These are phyloP conservation scores for Cinchona pubescens DNA, from an alignment of 257 asterid genomes.

Conservation along the genomic window DNA sequence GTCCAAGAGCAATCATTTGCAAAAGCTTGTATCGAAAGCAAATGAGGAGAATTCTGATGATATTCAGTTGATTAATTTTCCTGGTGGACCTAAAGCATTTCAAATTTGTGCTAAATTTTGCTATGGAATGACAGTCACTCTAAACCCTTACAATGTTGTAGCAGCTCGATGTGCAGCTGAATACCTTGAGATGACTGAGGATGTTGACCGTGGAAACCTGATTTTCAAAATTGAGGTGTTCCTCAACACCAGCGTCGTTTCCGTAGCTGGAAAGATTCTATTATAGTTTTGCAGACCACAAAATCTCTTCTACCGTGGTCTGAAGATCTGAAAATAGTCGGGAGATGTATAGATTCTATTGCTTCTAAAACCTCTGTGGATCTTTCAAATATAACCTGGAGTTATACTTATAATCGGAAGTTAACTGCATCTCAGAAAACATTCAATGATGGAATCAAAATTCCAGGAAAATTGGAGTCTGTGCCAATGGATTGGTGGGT, in stretches of 20 bases:
- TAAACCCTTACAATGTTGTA: conserved; percentile 78
- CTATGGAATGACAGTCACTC: conserved; percentile 80
- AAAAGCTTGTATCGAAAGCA: conserved; percentile 48
- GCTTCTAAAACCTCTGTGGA: conserved; percentile 87
- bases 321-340: conserved; percentile 65
- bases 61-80: conserved; percentile 60
- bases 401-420: conserved; percentile 71
- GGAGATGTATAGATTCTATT: conserved; percentile 75
- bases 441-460: conserved; percentile 37
- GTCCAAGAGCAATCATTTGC: conserved; percentile 76
- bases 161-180: conserved; percentile 89
- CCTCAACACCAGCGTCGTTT: conserved; percentile 74
- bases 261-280: conserved; percentile 90
- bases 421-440: conserved; percentile 43
- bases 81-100: conserved; percentile 89
- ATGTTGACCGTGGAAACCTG: conserved; percentile 75
- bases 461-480: conserved; percentile 38
- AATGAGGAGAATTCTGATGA: conserved; percentile 48
- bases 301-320: conserved; percentile 79
- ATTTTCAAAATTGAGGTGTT: conserved; percentile 74
- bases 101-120: conserved; percentile 93
- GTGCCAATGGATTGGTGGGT: conserved; percentile 94
- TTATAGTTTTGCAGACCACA: conserved; percentile 74
- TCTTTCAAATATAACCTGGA: conserved; percentile 76
- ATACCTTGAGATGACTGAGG: conserved; percentile 88